Evolutionary conservation across 805 yeast genomes (phyloP).

Genomic region (Yarrowia sp.): DNA sequence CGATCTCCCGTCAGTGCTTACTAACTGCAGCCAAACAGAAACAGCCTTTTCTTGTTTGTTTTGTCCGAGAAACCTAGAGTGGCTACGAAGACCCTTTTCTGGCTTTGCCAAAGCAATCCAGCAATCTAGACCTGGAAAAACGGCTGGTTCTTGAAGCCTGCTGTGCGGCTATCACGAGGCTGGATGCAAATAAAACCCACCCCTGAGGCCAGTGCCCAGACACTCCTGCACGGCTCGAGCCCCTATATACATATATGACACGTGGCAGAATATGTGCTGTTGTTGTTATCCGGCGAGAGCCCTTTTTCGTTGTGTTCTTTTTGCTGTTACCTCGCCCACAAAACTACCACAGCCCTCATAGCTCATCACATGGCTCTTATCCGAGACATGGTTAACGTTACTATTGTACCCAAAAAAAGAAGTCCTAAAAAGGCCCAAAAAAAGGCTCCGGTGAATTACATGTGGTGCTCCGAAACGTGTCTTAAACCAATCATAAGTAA

Average conservation of each 20-base stretch:
- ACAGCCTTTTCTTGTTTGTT: constrained; percentile 1
- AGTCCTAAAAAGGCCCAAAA: neutral
- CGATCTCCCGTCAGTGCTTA: constrained; percentile 9
- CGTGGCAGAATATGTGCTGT: no score
- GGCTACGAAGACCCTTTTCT: constrained; percentile 1
- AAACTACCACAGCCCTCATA: neutral
- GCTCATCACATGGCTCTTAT: constrained; percentile 19
- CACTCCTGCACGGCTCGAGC: no score
- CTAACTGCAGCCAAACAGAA: neutral
- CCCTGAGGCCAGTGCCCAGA: no score
- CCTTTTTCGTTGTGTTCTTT: no score
- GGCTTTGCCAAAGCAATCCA: neutral
- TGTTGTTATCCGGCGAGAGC: no score
- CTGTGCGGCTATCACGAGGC: no score
- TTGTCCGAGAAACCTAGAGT: constrained; percentile 6
- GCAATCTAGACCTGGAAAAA: neutral
- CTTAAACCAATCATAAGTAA: neutral
- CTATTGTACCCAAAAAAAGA: neutral
- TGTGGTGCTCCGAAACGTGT: constrained; percentile 8
- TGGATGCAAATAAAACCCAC: no score
- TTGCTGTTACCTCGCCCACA: neutral
- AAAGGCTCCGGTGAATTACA: neutral
- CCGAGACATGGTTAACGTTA: constrained; percentile 16
- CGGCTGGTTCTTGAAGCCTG: no score
- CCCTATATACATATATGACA: no score